Conservation (phyloP, 306 rosid species). For the Luffa aegyptiaca region DNA sequence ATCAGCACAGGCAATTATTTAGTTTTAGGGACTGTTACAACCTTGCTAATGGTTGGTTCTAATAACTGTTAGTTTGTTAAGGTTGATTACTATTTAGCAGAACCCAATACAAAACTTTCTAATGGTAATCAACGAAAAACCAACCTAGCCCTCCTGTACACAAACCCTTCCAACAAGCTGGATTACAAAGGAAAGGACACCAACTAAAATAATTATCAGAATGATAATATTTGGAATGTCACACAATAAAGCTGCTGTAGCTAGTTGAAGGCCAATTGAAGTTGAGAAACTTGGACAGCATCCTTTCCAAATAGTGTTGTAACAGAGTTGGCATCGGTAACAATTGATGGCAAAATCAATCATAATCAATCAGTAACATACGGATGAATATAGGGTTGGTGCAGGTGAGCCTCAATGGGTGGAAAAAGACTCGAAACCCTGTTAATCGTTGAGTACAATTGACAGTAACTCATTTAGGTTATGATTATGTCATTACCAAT, state of each 20-base stretch:
- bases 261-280: not conserved
- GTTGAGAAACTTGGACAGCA: not conserved
- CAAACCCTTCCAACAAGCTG: not conserved
- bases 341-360: not conserved
- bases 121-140: no score
- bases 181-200: not conserved
- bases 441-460: not conserved
- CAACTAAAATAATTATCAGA: not conserved
- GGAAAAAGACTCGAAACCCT: not conserved
- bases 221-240: not conserved
- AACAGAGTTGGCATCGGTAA: not conserved
- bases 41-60: not conserved
- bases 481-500: not conserved
- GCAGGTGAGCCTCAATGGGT: not conserved
- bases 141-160: not conserved
- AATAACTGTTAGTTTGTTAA: not conserved
- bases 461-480: no score
- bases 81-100: not conserved
- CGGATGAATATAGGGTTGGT: not conserved
- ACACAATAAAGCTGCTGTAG: not conserved
- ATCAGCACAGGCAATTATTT: not conserved
- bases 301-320: not conserved
- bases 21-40: not conserved
- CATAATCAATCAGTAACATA: not conserved
- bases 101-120: not conserved